Evolutionary conservation across 208 protist species (phyloP), one percentile per base, ranked within the genome.

Genomic region (Hexamita inflata): DNA sequence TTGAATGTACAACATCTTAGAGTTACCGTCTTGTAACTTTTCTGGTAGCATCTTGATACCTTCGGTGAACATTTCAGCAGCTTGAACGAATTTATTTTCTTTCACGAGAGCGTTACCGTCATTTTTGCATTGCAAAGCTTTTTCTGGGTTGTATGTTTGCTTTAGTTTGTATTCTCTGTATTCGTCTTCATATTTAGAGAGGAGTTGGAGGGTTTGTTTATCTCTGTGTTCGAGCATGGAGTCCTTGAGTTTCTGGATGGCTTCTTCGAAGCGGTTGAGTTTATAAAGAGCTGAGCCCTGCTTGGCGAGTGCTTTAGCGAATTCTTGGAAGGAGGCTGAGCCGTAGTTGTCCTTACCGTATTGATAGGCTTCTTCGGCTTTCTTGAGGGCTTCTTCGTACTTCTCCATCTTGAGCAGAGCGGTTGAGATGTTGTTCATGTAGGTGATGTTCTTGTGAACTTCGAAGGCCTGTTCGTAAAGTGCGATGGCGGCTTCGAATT

Each of bases 41-140:
- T n/a, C n/a, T 19, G 80, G 68, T 34, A 84, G 83, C 26, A 80
- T 0, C 45, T 60, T 64, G 49, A 89, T 86, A 30, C 81, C 86
- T 41, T 83, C 58, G 30, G 80, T 83, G 78, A 84, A 89, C 35
- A 74, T 73, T 24, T 86, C 78, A 45, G 86, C 82, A 32, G 87
- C 87, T 64, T 81, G 62, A 1, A 61, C 57, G 75, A 73, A 89
- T 53, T 86, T 60, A 4, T 75, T 67, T 40, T 78, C 81, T 34
- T 75, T 39, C 68, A 89, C 88, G 24, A 76, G 74, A 11, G 39
- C 76, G 64, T 88, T 88, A 40, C 86, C 86, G 35, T 80, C 41
- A 28, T 58, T 78, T 73, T 89, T 89, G 30, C 80, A 57, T 24
- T 38, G 2, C 9, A 42, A 7, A 24, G 64, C 64, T 38, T 57